These are phyloP conservation scores for Dioscorea zingiberensis DNA, from an alignment of 106 monocot species.

Conservation along the genomic window DNA sequence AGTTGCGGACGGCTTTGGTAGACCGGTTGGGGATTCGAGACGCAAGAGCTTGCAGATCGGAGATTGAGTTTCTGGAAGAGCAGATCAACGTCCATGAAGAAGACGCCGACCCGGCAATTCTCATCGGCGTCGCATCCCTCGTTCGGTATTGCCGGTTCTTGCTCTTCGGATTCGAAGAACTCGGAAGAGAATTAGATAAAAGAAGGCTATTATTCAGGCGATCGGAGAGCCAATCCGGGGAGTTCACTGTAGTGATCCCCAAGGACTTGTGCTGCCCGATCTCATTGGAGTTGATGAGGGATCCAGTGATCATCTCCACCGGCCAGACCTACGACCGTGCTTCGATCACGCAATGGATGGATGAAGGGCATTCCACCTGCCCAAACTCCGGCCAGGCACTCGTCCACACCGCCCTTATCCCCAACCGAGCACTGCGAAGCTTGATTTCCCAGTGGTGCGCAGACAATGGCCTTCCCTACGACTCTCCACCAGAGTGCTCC, in stretches of 20 bases:
- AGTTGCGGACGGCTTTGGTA: constrained; percentile 41
- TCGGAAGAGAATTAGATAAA: constrained; percentile 7
- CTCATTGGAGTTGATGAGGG: constrained; percentile 43
- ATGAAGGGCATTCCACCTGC: constrained; percentile 42
- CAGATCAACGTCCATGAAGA: constrained; percentile 60
- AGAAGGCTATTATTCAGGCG: not conserved
- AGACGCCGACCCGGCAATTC: constrained; percentile 38
- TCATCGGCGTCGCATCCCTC: constrained; percentile 59
- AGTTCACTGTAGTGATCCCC: constrained; percentile 24
- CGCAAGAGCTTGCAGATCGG: constrained; percentile 25
- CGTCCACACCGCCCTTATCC: constrained; percentile 16
- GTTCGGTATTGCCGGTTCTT: constrained; percentile 65
- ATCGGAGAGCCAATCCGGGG: not conserved
- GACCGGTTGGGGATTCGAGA: constrained; percentile 34
- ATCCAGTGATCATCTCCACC: constrained; percentile 42
- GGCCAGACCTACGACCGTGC: constrained; percentile 50
- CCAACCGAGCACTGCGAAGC: constrained; percentile 37
- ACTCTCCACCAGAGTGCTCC: constrained; percentile 15
- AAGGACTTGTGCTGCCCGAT: constrained; percentile 65
- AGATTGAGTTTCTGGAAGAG: constrained; percentile 85
- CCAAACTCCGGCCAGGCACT: constrained; percentile 45
- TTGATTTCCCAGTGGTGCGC: constrained; percentile 48
- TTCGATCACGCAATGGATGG: constrained; percentile 45
- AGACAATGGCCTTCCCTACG: constrained; percentile 21
- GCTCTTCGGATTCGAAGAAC: constrained; percentile 41